Conservation (phyloP, 192 early-diverging fungal genomes). For the Entrophospora sp. region DNA sequence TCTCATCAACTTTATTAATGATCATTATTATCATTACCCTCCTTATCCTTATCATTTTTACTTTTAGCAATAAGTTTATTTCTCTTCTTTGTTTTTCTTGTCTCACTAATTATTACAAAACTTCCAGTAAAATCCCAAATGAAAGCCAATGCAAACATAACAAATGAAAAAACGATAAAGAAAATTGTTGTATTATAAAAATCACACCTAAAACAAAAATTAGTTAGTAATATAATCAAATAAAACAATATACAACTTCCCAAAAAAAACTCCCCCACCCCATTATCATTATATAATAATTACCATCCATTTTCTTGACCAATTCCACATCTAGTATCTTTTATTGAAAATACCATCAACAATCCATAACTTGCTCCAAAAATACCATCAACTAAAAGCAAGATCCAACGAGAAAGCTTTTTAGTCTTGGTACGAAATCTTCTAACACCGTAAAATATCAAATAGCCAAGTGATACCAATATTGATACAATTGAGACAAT, state of each 20-base stretch:
- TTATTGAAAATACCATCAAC: slow-evolving; percentile 4
- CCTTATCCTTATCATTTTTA: no score
- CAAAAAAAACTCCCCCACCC: no score
- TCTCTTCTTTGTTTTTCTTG: no score
- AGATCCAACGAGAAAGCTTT: background rate
- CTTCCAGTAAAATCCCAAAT: background rate
- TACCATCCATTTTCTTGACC: background rate
- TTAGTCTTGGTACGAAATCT: background rate
- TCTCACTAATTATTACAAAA: no score
- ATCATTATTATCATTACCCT: no score
- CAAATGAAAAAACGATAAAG: background rate
- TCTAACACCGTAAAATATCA: background rate
- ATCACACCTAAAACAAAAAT: slow-evolving; percentile 1
- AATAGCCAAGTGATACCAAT: background rate
- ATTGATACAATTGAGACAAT: background rate
- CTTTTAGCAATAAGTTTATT: no score
- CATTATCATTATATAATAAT: background rate
- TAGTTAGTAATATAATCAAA: background rate
- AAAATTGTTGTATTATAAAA: slow-evolving; percentile 1
- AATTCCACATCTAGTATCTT: background rate
- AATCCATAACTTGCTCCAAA: background rate
- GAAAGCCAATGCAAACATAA: background rate
- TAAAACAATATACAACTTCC: background rate
- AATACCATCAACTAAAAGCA: background rate
- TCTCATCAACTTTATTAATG: no score